Evolutionary conservation across 164 flowering plant genomes (phyloP), one percentile per base, ranked within the genome.

Genomic region (Aristolochia californica): DNA sequence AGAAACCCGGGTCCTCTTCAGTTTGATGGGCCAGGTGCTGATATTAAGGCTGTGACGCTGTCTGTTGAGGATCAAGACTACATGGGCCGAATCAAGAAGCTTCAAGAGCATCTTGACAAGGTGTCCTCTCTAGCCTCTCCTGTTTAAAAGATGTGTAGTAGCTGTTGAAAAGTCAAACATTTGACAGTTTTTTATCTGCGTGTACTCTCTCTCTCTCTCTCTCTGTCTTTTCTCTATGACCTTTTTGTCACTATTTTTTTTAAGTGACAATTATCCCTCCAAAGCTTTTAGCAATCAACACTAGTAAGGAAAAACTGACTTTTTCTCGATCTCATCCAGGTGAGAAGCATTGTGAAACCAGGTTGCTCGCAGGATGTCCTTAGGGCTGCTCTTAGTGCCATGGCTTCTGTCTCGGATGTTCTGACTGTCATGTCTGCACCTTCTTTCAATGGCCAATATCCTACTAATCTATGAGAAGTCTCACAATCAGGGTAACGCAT

Each of bases 1-100:
- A 85, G 95, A 78, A 94, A 90, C 70, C 99, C 97, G 1, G 99
- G 97, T 15, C 97, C 99, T 11, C 87, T 94, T 73, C 99, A 94
- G 75, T 94, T 74, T 74, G 95, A 94, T 49, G 99, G 99, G 48
- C 93, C 97, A 34, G 99, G 99, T 54, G 82, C 93, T 48, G 97
- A 94, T 74, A 58, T 87, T 5, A 94, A 80, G 73, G 66, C 96
- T 18, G 79, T 94, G 28, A 77, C 78, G 53, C 75, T 94, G 18
- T 83, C 87, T 67, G 88, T 94, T 38, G 99, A 94, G 70, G 99
- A 94, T 68, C 96, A 85, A 77, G 97, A 94, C 71, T 94, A 94
- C 80, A 89, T 94, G 95, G 99, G 99, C 23, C 87, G 97, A 44
- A 94, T 94, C 56, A 90, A 94, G 82, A 61, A 85, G 75, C 78